Base-by-base conservation (phyloP, 140 eudicot genomes). In the Ambrosia hybrid region DNA sequence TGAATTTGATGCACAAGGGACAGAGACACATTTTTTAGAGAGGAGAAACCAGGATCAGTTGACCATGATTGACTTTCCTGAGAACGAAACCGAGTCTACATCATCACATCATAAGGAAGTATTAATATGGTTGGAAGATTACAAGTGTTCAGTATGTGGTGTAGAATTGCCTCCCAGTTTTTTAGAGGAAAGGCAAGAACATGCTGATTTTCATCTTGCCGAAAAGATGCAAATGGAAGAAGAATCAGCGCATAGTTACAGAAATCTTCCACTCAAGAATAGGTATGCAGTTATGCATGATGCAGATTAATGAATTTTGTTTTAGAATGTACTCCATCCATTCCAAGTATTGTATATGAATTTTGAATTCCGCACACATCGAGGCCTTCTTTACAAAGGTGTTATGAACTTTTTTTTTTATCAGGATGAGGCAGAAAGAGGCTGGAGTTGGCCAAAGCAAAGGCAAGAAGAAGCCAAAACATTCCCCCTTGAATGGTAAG, bases 171-270 rank as follows among this genome's bases (percentile, higher is more conserved):
- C 99, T 72, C 84, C 91, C 13, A 84, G 79, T 55, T 93, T 93
- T 79, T 78, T 82, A 57, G 86, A 85, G 62, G 99, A 93, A 80
- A 87, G 99, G 72, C 97, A 87, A 84, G 99, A 93, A 68, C 99
- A 93, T 86, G 81, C 74, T 57, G 97, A 93, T 85, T 93, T 87
- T 73, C 99, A 93, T 81, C 74, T 90, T 58, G 99, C 99, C 33
- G 85, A 88, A 73, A 84, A 80, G 85, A 74, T 93, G 82, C 98
- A 93, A 80, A 81, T 78, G 56, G 91, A 87, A 77, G 94, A 87
- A 78, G 92, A 88, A 73, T 71, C 95, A n/a, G 71, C 62, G 49
- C 76, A 57, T 15, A 61, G 11, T 65, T 57, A 43, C 51, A 74
- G 34, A 37, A 81, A 52, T 62, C 53, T 72, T 68, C 33, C 70